Evolutionary conservation across 768 basidiomycete genomes (phyloP), one percentile per base, ranked within the genome.

Genomic region (Leccinum pellstonianum): DNA sequence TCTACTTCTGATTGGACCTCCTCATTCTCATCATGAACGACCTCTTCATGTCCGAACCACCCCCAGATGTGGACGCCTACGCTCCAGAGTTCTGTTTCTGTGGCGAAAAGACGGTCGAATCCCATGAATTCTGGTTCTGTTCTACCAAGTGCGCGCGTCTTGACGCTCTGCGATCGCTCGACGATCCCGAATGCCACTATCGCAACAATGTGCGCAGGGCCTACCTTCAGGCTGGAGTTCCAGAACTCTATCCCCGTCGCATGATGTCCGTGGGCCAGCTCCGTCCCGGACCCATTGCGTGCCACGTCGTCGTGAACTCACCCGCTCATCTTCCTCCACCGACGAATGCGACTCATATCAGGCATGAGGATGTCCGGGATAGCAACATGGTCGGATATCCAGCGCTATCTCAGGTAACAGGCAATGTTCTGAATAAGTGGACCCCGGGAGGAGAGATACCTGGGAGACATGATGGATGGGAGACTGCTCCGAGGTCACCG

Each of bases 81-180:
- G 48, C 62, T 25, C 62, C 63, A 0, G 54, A 67, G 19, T 35
- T 60, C 15, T 73, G 72, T 48, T 66, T 67, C 49, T 75, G 72
- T 15, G 73, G 73, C 15, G 58, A 41, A 12, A 51, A 46, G 38
- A 73, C 72, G 0, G 46, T 62, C 0, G 56, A 64, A 53, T 63
- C 55, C 11, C 72, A 73, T 38, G 71, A 75, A 0, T 70, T 66
- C 48, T 73, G 61, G 60, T 75, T 62, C 50, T 73, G 72, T 41
- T 73, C 73, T 19, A 59, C 58, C 3, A 2, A 56, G 0, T 75
- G 73, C 11, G 73, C 72, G 9, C 71, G 66, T 21, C 38, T 17
- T 15, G 73, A 75, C 25, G 54, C 73, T 25, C 62, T 73, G 17
- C 64, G 65, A 25, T 66, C 71, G 3, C 68, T 75, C 23, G 64